phyloP scores from a whole-genome alignment of 148 eudicot genomes.

The Bassia scoparia region DNA sequence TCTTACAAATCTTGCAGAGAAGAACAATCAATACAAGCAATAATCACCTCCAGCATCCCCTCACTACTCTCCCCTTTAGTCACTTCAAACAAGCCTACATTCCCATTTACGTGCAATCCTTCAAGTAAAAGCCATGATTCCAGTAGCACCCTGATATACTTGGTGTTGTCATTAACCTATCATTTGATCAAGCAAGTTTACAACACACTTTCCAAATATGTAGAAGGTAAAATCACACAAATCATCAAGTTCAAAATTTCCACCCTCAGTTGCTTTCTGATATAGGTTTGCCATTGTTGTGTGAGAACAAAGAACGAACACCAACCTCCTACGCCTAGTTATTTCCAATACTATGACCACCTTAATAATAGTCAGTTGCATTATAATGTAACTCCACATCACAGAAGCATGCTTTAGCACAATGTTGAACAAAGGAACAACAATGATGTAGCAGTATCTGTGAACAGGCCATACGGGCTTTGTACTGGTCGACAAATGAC shows the following conservation, averaged over 20 bases:
- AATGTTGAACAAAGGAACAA: not conserved
- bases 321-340: too few species aligned
- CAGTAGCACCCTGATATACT: too few species aligned
- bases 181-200: not conserved
- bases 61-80: not conserved
- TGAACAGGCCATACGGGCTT: not conserved
- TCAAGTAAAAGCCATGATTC: too few species aligned
- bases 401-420: not conserved
- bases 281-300: too few species aligned
- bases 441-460: not conserved
- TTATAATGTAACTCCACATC: not conserved
- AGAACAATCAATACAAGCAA: not conserved
- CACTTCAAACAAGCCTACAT: not conserved
- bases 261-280: not conserved
- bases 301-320: too few species aligned
- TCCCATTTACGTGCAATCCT: too few species aligned
- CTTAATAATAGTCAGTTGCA: too few species aligned
- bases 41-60: not conserved
- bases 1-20: not conserved
- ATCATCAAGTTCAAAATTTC: not conserved
- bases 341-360: too few species aligned
- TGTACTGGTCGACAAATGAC: not conserved
- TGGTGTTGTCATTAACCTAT: too few species aligned
- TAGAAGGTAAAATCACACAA: not conserved
- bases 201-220: not conserved